Evolutionary conservation across 768 basidiomycete genomes (phyloP).

Genomic region (Trametes punicea): DNA sequence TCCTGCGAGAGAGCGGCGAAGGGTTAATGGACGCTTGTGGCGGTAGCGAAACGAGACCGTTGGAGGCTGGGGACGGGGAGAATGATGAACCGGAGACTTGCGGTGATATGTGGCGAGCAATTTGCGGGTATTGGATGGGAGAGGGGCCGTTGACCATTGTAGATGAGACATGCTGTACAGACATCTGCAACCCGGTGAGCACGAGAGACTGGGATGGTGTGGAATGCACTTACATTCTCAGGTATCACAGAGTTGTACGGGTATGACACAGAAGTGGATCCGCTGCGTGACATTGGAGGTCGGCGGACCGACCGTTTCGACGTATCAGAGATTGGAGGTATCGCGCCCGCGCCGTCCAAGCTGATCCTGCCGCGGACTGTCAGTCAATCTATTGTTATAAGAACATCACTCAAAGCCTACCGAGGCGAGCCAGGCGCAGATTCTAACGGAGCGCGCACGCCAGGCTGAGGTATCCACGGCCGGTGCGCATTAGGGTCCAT

Average conservation of each 20-base stretch:
- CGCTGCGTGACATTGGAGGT: slow-evolving; percentile 40
- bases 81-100: slow-evolving; percentile 40
- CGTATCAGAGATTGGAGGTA: slow-evolving; percentile 15
- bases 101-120: slow-evolving; percentile 39
- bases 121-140: slow-evolving; percentile 54
- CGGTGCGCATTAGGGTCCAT: slow-evolving; percentile 19
- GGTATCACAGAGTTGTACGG: slow-evolving; percentile 42
- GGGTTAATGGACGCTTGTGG: slow-evolving; percentile 86
- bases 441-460: slow-evolving; percentile 37
- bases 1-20: slow-evolving; percentile 65
- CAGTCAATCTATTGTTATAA: background rate
- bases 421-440: slow-evolving; percentile 40
- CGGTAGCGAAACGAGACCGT: slow-evolving; percentile 53
- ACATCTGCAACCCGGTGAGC: slow-evolving; percentile 27
- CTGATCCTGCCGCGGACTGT: slow-evolving; percentile 2
- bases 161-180: slow-evolving; percentile 36
- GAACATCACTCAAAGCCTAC: slow-evolving; percentile 27
- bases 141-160: slow-evolving; percentile 37
- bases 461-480: slow-evolving; percentile 24
- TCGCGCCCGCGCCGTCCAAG: slow-evolving; percentile 14
- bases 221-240: slow-evolving; percentile 43
- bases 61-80: slow-evolving; percentile 38
- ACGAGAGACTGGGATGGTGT: background rate
- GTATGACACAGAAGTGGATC: slow-evolving; percentile 39
- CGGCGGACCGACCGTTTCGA: slow-evolving; percentile 35